Conservation (phyloP, 2,329 filamentous ascomycete species). For the Colletotrichum kahawae region DNA sequence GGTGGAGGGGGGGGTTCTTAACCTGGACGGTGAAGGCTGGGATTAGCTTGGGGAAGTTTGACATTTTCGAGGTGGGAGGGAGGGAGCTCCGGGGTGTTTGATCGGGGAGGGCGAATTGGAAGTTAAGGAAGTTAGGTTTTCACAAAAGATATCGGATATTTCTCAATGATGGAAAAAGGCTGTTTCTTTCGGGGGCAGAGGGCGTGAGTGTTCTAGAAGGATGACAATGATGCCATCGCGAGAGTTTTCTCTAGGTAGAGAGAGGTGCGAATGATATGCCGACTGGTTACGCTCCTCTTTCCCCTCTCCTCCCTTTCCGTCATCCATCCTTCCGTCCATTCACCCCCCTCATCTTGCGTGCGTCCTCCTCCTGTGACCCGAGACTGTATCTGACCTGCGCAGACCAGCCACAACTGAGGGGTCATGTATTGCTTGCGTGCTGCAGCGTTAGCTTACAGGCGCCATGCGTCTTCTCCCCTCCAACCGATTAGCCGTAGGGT, state of each 20-base stretch:
- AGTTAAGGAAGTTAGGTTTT: background rate
- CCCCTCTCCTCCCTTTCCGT: background rate
- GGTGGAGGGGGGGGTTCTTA: background rate
- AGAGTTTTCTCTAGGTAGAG: background rate
- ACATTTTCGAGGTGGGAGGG: slow-evolving; percentile 23
- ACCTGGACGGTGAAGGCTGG: slow-evolving; percentile 43
- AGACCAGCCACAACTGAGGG: background rate
- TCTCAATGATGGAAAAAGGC: background rate
- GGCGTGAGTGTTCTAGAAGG: background rate
- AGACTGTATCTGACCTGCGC: background rate
- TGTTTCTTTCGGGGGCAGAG: background rate
- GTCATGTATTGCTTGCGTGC: background rate
- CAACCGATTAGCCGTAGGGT: background rate
- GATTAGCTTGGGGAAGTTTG: slow-evolving; percentile 40
- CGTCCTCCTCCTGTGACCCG: background rate
- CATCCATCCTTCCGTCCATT: background rate
- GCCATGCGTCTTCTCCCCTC: background rate
- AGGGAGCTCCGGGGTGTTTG: background rate
- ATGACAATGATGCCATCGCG: background rate
- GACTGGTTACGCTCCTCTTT: background rate
- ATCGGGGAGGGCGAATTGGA: background rate
- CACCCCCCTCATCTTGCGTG: background rate
- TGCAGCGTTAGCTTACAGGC: background rate
- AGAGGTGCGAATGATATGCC: background rate
- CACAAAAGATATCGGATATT: background rate